Conservation (phyloP, 2,329 filamentous ascomycete species). For the Calonectria pteridis region DNA sequence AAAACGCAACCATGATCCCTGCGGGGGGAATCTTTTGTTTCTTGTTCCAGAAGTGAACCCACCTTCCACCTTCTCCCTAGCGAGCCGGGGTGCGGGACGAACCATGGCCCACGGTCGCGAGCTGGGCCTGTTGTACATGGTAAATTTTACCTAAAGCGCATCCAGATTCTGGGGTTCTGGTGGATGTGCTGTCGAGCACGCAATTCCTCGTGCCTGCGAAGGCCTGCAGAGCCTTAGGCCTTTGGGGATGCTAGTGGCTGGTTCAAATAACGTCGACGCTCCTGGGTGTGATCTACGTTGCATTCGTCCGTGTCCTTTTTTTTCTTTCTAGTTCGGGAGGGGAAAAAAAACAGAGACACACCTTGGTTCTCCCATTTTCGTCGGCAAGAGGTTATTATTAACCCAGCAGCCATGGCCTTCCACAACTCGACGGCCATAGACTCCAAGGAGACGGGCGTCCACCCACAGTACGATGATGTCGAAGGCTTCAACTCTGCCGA, state of each 20-base stretch:
- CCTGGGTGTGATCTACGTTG: not conserved
- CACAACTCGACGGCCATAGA: constrained; percentile 19
- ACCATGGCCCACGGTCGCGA: not conserved
- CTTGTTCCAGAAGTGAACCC: constrained; percentile 7
- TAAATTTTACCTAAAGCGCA: constrained; percentile 24
- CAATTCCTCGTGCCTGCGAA: constrained; percentile 40
- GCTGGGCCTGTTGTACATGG: not conserved
- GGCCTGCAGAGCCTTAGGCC: constrained; percentile 11
- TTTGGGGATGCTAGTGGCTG: not conserved
- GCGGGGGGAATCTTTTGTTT: not conserved
- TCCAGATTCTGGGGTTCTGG: constrained; percentile 25
- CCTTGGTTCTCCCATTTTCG: not conserved
- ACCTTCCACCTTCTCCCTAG: constrained; percentile 27
- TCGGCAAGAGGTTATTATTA: not conserved
- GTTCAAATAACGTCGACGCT: constrained; percentile 21
- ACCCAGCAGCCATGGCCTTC: constrained; percentile 25
- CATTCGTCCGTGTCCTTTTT: not conserved
- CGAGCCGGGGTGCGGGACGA: constrained; percentile 9
- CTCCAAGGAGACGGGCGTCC: constrained; percentile 30
- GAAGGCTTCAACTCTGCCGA: constrained; percentile 27
- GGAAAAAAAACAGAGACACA: not conserved
- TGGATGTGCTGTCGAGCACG: constrained; percentile 43
- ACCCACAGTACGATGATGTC: constrained; percentile 34
- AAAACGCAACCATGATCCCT: not conserved
- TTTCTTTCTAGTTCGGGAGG: not conserved